phyloP scores from a whole-genome alignment of 495 filamentous ascomycete genomes.

The Parmelia sp. region DNA sequence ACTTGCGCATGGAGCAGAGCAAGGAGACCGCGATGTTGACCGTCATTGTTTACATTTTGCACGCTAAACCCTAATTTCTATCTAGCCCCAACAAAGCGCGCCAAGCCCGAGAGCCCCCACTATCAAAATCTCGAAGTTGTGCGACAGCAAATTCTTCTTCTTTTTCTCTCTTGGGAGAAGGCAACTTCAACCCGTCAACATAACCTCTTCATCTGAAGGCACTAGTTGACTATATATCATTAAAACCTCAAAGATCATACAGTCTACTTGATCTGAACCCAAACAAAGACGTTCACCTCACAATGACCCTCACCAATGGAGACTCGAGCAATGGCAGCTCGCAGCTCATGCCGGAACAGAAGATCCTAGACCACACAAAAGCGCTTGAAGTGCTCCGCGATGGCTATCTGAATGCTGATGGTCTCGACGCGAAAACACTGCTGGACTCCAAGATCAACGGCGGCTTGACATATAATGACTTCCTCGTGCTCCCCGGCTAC shows the following conservation, averaged over 20 bases:
- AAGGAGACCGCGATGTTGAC: conserved; percentile 4
- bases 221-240: conserved; percentile 33
- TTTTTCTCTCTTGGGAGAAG: conserved; percentile 54
- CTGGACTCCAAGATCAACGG: conserved; percentile 82
- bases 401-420: conserved; percentile 70
- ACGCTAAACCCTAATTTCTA: background rate
- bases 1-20: background rate
- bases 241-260: conserved; percentile 2
- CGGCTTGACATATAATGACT: conserved; percentile 82
- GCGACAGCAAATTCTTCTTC: conserved; percentile 28
- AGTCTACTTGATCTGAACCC: no score
- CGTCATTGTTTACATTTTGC: conserved; percentile 8
- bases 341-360: conserved; percentile 39
- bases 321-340: conserved; percentile 38
- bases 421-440: conserved; percentile 73
- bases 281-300: background rate
- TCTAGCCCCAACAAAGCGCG: background rate
- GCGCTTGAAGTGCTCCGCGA: conserved; percentile 71
- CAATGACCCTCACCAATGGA: conserved; percentile 67
- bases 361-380: conserved; percentile 50
- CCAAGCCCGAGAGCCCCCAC: conserved; percentile 10
- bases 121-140: conserved; percentile 15
- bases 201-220: conserved; percentile 32
- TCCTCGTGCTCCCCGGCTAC: conserved; percentile 60
- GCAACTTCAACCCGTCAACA: conserved; percentile 47